Percentiles rank a stretch among this genome's conserved stretches.
Conservation (phyloP, 257 asterid species). For the Solanum paucissectum region DNA sequence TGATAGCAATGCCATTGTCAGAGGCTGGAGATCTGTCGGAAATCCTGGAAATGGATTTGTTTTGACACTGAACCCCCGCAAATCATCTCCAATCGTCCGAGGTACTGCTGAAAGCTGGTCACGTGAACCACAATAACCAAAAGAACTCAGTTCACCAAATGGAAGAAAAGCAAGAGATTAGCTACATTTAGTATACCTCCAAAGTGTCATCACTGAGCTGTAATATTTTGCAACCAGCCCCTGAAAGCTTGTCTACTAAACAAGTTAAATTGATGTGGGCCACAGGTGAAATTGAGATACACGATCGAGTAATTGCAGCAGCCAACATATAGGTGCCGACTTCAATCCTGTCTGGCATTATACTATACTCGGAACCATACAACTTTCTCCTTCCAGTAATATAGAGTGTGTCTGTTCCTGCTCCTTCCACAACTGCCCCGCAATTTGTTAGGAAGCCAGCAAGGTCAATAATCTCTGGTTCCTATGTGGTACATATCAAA, state of each 20-base stretch:
- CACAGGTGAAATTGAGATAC: constrained; percentile 26
- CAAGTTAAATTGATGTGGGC: neutral
- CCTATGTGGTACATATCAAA: constrained; percentile 9
- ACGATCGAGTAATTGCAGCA: constrained; percentile 34
- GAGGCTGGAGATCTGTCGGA: constrained; percentile 46
- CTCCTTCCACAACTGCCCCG: constrained; percentile 30
- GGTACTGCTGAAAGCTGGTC: constrained; percentile 18
- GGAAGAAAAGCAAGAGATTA: neutral
- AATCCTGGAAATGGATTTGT: constrained; percentile 37
- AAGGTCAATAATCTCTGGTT: constrained; percentile 35
- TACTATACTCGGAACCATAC: constrained; percentile 15
- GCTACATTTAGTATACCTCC: constrained; percentile 13
- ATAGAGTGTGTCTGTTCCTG: constrained; percentile 16
- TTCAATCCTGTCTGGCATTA: constrained; percentile 38
- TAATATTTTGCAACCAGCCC: constrained; percentile 23
- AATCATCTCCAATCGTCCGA: constrained; percentile 1
- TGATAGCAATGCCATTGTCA: constrained; percentile 25
- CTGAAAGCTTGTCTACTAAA: constrained; percentile 15
- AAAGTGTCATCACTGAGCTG: constrained; percentile 1
- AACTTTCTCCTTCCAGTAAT: constrained; percentile 16
- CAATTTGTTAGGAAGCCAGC: constrained; percentile 20
- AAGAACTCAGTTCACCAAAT: neutral
- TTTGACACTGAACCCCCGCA: constrained; percentile 15
- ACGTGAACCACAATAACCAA: neutral
- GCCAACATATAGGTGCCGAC: constrained; percentile 35